Evolutionary conservation across 2,329 filamentous ascomycete species (phyloP).

Genomic region (Beauveria scarabaeidicola): DNA sequence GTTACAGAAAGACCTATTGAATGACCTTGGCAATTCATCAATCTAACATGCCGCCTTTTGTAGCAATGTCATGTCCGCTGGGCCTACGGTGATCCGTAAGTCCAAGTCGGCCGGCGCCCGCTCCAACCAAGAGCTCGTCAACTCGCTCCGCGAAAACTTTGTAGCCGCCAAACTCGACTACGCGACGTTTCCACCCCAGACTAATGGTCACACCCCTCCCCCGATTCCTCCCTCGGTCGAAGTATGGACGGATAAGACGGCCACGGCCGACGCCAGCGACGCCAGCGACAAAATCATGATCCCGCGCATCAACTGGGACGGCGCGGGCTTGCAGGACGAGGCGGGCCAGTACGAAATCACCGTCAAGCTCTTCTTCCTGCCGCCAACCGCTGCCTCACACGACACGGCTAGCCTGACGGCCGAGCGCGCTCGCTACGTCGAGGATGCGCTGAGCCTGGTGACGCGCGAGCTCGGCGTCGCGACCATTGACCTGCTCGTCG

Average conservation of each 20-base stretch:
- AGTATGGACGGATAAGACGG: conserved; percentile 57
- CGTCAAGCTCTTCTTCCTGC: conserved; percentile 89
- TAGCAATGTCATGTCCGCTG: conserved; percentile 76
- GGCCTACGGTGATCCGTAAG: conserved; percentile 75
- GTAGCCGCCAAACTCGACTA: conserved; percentile 61
- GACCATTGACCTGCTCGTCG: conserved; percentile 78
- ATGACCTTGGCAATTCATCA: background rate
- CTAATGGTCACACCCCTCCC: conserved; percentile 20
- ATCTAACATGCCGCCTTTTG: background rate
- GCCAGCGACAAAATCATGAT: conserved; percentile 54
- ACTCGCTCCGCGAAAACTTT: conserved; percentile 80
- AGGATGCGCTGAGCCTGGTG: conserved; percentile 73
- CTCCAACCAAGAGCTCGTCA: conserved; percentile 89
- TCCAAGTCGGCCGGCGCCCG: conserved; percentile 56
- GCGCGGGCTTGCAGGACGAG: conserved; percentile 73
- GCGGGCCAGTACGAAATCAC: conserved; percentile 85
- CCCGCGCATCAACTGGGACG: conserved; percentile 65
- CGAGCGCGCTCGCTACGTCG: conserved; percentile 59
- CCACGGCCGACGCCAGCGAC: conserved; percentile 31
- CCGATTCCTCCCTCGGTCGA: conserved; percentile 26
- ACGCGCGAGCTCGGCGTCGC: conserved; percentile 67
- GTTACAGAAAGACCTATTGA: background rate
- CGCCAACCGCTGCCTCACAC: conserved; percentile 56
- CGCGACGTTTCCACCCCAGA: conserved; percentile 22
- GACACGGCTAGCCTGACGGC: conserved; percentile 48